Base-by-base conservation (phyloP, 495 filamentous ascomycete genomes). In the Lindgomyces ingoldianus region DNA sequence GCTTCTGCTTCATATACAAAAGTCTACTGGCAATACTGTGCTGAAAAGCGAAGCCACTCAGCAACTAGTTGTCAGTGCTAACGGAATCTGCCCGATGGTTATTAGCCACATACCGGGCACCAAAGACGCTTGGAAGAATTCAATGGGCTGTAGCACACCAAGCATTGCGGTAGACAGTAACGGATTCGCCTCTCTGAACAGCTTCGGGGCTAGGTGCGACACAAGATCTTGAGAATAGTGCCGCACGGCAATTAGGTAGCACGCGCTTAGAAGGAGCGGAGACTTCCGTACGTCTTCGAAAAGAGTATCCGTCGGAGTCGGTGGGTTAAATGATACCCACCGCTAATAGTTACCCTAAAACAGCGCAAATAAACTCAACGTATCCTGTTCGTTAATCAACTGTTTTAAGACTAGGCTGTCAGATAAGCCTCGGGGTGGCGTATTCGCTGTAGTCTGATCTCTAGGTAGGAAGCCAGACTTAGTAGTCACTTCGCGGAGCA, bases 11-110 rank as follows among this genome's bases (percentile, higher is more conserved):
- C n/a, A n/a, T n/a, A n/a, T n/a, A n/a, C n/a, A n/a, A n/a, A n/a
- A n/a, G n/a, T n/a, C n/a, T n/a, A n/a, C n/a, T n/a, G n/a, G n/a
- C n/a, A n/a, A n/a, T n/a, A n/a, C n/a, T n/a, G n/a, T n/a, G n/a
- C n/a, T n/a, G n/a, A n/a, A n/a, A n/a, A n/a, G n/a, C n/a, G n/a
- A n/a, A n/a, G n/a, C n/a, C n/a, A n/a, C n/a, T n/a, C n/a, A n/a
- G n/a, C n/a, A n/a, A n/a, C n/a, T 78, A 79, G 50, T 76, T 81
- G 62, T 80, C 79, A 22, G 80, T 75, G 36, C 79, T 77, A 81
- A 67, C 0, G 77, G 78, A 14, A 79, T 73, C 57, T 80, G 76
- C 0, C 76, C 78, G 1, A 81, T 78, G 1, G 79, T 81, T 4
- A 78, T 81, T 11, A 78, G 80, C 79, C 79, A 81, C 70, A 80